Percentiles rank a stretch among this genome's conserved stretches.
phyloP scores from a whole-genome alignment of 1,139 yeast species.

The Lodderomyces orthopsilosis region DNA sequence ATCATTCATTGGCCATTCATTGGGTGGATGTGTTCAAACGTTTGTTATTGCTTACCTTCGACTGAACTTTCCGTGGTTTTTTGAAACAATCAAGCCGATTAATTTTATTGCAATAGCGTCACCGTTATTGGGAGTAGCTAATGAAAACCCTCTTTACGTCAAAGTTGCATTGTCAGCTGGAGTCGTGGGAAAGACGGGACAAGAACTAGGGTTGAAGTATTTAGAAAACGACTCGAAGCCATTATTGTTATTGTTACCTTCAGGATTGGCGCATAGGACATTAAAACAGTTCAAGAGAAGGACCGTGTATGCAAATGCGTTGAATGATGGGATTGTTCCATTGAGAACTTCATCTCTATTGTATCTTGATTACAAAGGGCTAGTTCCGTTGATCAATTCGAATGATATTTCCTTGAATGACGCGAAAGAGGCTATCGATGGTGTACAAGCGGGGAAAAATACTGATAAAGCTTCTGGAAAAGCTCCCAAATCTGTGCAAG shows the following conservation, averaged over 20 bases:
- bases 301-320: conserved; percentile 73
- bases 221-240: conserved; percentile 51
- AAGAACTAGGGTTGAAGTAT: conserved; percentile 69
- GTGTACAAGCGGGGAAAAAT: not conserved
- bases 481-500: conserved; percentile 10
- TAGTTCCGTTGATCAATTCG: conserved; percentile 41
- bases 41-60: conserved; percentile 79
- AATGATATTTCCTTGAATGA: conserved; percentile 5
- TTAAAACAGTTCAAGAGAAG: conserved; percentile 63
- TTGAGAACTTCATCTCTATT: conserved; percentile 80
- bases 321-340: conserved; percentile 94
- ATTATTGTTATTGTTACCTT: conserved; percentile 67
- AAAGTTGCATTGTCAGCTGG: conserved; percentile 85
- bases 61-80: conserved; percentile 69
- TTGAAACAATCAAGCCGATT: conserved; percentile 63
- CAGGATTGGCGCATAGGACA: conserved; percentile 74
- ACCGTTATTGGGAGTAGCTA: conserved; percentile 79
- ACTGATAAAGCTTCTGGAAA: conserved; percentile 8
- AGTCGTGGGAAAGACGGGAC: conserved; percentile 90
- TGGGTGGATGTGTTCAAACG: conserved; percentile 89
- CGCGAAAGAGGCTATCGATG: conserved; percentile 1
- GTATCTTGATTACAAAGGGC: conserved; percentile 56
- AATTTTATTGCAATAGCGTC: conserved; percentile 84
- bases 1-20: conserved; percentile 87
- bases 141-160: conserved; percentile 86